Percentiles rank a stretch among this genome's conserved stretches.
These are phyloP conservation scores for Vigna radiata DNA, from an alignment of 306 rosid genomes.

Conservation along the genomic window DNA sequence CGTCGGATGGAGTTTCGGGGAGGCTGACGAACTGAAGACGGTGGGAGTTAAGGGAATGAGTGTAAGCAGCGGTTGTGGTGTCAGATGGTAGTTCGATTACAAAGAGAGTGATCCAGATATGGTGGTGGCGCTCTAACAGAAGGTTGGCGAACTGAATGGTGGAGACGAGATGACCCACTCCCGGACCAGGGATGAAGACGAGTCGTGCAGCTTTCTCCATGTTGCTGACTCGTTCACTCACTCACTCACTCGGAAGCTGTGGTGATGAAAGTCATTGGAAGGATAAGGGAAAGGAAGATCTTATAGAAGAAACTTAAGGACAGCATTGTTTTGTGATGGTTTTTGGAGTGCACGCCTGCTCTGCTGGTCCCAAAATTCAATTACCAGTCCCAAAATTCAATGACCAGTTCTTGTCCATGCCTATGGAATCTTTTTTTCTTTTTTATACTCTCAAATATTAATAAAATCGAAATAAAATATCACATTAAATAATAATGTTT, in stretches of 20 bases:
- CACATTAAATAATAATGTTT: no score
- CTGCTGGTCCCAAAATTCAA: no score
- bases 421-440: no score
- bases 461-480: no score
- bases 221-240: not conserved
- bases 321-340: no score
- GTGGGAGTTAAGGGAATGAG: constrained; percentile 10
- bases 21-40: constrained; percentile 50
- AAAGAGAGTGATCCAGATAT: constrained; percentile 53
- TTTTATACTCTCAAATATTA: no score
- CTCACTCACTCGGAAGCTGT: not conserved
- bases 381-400: no score
- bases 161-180: constrained; percentile 52
- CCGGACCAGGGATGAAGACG: constrained; percentile 58
- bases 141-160: constrained; percentile 59
- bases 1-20: constrained; percentile 11
- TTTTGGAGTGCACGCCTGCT: no score
- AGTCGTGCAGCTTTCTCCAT: constrained; percentile 43
- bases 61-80: not conserved
- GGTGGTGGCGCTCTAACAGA: constrained; percentile 50
- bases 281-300: no score
- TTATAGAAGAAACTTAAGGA: no score
- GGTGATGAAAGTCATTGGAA: no score
- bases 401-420: no score
- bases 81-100: constrained; percentile 38